These are phyloP conservation scores for Ophiocordyceps camponoti-rufipedis DNA, from an alignment of 2,329 filamentous ascomycete genomes.

Conservation along the genomic window DNA sequence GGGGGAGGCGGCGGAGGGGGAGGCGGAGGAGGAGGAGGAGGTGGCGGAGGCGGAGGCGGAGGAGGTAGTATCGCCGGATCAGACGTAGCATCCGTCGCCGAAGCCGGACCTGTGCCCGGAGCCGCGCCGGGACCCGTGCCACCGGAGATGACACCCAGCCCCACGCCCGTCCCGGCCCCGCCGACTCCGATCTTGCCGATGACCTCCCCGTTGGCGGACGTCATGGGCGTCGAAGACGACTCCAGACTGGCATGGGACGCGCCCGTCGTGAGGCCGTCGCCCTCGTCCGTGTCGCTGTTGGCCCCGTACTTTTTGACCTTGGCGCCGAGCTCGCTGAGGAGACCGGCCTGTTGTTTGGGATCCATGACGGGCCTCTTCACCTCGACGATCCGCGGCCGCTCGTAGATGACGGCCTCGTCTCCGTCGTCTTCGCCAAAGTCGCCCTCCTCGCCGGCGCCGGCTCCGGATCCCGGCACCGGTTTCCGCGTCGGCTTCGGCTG, in stretches of 20 bases:
- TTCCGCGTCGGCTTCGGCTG: conserved; percentile 37
- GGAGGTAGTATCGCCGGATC: conserved; percentile 10
- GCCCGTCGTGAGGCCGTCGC: conserved; percentile 50
- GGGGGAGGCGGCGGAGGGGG: conserved; percentile 18
- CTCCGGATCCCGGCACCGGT: conserved; percentile 26
- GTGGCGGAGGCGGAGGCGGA: conserved; percentile 21
- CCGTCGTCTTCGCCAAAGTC: conserved; percentile 32
- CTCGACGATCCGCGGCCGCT: conserved; percentile 65
- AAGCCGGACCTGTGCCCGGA: not conserved
- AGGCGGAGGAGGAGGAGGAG: conserved; percentile 13
- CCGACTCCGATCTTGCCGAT: conserved; percentile 40
- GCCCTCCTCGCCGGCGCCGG: not conserved
- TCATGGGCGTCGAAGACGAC: conserved; percentile 49
- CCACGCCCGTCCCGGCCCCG: conserved; percentile 8
- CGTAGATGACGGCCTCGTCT: conserved; percentile 46
- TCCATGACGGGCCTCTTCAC: conserved; percentile 52
- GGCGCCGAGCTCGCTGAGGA: conserved; percentile 50
- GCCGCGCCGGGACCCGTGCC: not conserved
- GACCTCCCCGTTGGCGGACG: conserved; percentile 39
- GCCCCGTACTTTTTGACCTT: conserved; percentile 57
- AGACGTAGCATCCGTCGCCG: not conserved
- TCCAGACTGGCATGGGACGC: conserved; percentile 61
- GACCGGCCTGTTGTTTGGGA: conserved; percentile 48
- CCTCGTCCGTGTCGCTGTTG: conserved; percentile 50
- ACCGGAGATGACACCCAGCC: not conserved